These are phyloP conservation scores for Mycena galopus DNA, from an alignment of 768 basidiomycete genomes.

Conservation along the genomic window DNA sequence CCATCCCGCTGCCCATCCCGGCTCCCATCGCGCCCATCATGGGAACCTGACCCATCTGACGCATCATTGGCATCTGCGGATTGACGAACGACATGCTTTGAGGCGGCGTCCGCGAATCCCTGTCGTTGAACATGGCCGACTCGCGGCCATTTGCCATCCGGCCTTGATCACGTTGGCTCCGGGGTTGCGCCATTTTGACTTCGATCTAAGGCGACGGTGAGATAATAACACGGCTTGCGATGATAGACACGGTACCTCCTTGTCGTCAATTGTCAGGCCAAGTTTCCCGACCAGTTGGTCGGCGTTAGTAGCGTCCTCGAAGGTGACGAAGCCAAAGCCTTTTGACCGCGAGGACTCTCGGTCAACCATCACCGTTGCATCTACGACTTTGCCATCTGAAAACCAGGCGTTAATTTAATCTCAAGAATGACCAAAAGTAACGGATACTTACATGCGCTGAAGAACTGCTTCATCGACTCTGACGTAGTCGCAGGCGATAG, in stretches of 20 bases:
- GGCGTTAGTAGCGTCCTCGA: constrained; percentile 73
- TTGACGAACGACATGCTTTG: constrained; percentile 47
- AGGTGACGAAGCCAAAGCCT: constrained; percentile 90
- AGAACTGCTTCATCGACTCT: constrained; percentile 79
- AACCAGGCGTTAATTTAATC: not conserved
- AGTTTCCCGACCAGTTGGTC: constrained; percentile 77
- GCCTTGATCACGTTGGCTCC: constrained; percentile 71
- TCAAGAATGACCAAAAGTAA: not conserved
- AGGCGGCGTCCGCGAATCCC: constrained; percentile 51
- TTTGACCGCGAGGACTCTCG: constrained; percentile 80
- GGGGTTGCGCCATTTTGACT: constrained; percentile 84
- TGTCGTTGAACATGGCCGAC: constrained; percentile 49
- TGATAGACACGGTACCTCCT: constrained; percentile 64
- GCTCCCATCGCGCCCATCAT: constrained; percentile 28
- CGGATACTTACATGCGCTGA: constrained; percentile 58
- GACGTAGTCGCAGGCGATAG: constrained; percentile 76
- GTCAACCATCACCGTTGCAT: constrained; percentile 90
- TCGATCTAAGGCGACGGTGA: constrained; percentile 69
- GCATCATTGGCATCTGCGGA: constrained; percentile 68
- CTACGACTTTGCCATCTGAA: constrained; percentile 77
- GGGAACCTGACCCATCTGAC: constrained; percentile 55
- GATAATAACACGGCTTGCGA: too few relatives aligned
- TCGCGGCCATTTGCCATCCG: constrained; percentile 45
- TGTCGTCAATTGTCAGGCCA: constrained; percentile 81
- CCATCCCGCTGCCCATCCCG: constrained; percentile 34